Evolutionary conservation across 2,329 filamentous ascomycete species (phyloP).

Genomic region (Chaetomium globosum): DNA sequence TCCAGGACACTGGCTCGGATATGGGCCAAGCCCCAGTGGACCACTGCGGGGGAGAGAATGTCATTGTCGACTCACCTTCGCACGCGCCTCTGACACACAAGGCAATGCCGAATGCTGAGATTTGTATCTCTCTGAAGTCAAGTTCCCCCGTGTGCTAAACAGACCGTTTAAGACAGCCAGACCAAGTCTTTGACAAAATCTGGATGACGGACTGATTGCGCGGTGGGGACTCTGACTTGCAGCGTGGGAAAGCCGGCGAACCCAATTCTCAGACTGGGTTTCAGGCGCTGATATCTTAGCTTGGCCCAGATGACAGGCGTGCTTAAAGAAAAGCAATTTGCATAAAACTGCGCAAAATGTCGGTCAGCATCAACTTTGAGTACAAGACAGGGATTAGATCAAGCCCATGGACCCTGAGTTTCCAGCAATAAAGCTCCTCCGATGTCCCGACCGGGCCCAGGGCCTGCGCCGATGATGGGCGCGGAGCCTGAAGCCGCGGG

Average conservation of each 20-base stretch:
- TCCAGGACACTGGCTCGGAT: not conserved
- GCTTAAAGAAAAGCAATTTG: slow-evolving; percentile 17
- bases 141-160: not conserved
- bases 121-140: not conserved
- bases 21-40: not conserved
- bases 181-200: not conserved
- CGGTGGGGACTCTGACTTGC: not conserved
- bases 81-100: not conserved
- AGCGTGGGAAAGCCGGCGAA: not conserved
- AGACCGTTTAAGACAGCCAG: not conserved
- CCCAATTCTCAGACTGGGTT: slow-evolving; percentile 1
- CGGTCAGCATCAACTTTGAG: slow-evolving; percentile 22
- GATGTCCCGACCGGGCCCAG: not conserved
- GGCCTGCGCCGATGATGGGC: not conserved
- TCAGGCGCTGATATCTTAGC: slow-evolving; percentile 6
- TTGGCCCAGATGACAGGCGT: not conserved
- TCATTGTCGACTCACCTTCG: not conserved
- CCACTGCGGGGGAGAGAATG: not conserved
- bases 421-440: slow-evolving; percentile 8
- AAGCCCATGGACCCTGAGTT: not conserved
- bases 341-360: slow-evolving; percentile 1
- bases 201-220: not conserved
- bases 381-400: slow-evolving; percentile 4
- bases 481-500: slow-evolving; percentile 4
- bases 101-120: not conserved